phyloP scores from a whole-genome alignment of 768 basidiomycete genomes.

The Pleurotus pulmonarius region DNA sequence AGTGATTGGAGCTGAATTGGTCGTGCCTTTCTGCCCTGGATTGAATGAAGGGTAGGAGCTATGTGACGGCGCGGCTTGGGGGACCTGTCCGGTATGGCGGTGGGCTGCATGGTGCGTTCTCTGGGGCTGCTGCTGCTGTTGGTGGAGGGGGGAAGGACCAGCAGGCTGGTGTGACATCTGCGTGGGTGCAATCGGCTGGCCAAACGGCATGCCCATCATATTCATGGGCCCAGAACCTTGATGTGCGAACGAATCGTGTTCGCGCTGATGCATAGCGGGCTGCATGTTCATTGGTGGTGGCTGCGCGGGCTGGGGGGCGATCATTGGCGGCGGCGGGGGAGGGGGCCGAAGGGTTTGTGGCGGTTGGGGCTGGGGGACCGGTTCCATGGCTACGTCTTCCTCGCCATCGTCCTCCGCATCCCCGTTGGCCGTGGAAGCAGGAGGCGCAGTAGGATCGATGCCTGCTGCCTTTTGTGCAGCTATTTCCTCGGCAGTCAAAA shows the following conservation, averaged over 20 bases:
- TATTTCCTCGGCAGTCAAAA: constrained; percentile 95
- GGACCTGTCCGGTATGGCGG: constrained; percentile 2
- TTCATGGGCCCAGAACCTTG: constrained; percentile 18
- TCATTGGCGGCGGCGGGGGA: constrained; percentile 13
- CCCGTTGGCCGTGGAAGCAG: constrained; percentile 15
- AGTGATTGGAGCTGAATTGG: constrained; percentile 36
- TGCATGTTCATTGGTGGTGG: constrained; percentile 8
- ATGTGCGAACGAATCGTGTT: constrained; percentile 22
- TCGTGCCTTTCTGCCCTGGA: constrained; percentile 26
- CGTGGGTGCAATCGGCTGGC: constrained; percentile 16
- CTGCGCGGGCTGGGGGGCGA: constrained; percentile 14
- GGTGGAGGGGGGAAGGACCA: constrained; percentile 14
- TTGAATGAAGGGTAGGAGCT: constrained; percentile 14
- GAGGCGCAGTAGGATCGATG: constrained; percentile 22
- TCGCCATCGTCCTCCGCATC: constrained; percentile 23
- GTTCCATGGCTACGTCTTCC: constrained; percentile 35
- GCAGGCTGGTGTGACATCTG: constrained; percentile 11
- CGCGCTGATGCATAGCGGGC: constrained; percentile 11
- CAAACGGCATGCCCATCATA: constrained; percentile 21
- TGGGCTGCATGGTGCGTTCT: constrained; percentile 15
- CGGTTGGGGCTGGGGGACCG: not conserved
- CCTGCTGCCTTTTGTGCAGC: constrained; percentile 65
- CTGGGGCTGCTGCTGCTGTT: constrained; percentile 15
- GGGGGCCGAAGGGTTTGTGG: constrained; percentile 12
- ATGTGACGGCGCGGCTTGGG: constrained; percentile 19